Percentiles rank a stretch among this genome's conserved stretches.
Evolutionary conservation across 441 rosid species (phyloP).

Genomic region (Euphorbia corollata): DNA sequence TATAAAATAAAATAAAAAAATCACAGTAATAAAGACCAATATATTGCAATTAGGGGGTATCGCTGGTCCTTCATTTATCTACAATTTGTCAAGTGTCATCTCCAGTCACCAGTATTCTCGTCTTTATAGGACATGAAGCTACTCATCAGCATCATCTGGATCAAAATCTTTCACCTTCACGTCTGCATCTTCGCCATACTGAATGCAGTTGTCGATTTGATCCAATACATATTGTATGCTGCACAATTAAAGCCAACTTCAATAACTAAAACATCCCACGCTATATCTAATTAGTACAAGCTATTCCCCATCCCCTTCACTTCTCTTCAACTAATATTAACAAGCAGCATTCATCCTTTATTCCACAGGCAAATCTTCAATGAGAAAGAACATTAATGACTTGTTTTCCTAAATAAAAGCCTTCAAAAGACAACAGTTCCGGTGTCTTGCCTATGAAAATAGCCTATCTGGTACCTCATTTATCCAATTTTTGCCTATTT

Average conservation of each 20-base stretch:
- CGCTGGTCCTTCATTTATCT: too few species aligned
- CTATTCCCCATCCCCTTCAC: not conserved
- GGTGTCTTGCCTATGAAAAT: too few species aligned
- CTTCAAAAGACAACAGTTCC: too few species aligned
- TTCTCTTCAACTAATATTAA: not conserved
- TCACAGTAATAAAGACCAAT: too few species aligned
- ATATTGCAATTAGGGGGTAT: too few species aligned
- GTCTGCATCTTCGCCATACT: conserved; percentile 89
- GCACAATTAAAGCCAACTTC: conserved; percentile 15
- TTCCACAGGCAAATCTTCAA: not conserved
- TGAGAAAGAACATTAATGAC: not conserved
- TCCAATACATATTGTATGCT: conserved; percentile 60
- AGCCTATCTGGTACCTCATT: too few species aligned
- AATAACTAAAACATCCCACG: not conserved
- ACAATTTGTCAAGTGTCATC: too few species aligned
- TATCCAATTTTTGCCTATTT: too few species aligned
- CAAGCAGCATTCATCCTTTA: not conserved
- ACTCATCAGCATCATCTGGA: conserved; percentile 39
- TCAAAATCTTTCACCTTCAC: conserved; percentile 79
- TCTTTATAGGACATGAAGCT: not conserved
- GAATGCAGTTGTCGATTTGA: conserved; percentile 80
- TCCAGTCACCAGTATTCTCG: not conserved
- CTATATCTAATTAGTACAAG: not conserved
- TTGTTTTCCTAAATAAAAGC: not conserved
- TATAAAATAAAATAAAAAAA: too few species aligned